phyloP scores from a whole-genome alignment of 306 rosid genomes.

The Medicago arabica region DNA sequence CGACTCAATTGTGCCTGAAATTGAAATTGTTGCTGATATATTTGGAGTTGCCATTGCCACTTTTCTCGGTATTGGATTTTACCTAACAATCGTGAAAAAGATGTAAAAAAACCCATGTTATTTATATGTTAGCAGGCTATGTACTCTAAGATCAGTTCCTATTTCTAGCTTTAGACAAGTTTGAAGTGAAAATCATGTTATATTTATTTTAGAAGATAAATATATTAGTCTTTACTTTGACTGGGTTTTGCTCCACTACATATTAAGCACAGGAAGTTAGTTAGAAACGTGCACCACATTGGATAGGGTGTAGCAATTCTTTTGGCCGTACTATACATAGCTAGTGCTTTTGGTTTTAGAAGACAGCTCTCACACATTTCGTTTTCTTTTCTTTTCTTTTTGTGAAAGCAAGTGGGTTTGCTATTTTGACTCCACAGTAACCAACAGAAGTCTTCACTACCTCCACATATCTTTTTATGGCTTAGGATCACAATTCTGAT shows the following conservation, averaged over 20 bases:
- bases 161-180: constrained; percentile 7
- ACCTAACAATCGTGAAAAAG: constrained; percentile 48
- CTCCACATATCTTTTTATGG: not conserved
- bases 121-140: not conserved
- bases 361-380: not conserved
- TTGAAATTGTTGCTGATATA: constrained; percentile 79
- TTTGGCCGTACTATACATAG: not conserved
- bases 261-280: not conserved
- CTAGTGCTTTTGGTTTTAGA: not conserved
- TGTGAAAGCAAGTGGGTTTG: no score
- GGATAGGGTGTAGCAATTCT: not conserved
- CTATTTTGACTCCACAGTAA: no score
- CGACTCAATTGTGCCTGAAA: constrained; percentile 52
- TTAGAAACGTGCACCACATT: not conserved
- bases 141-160: not conserved
- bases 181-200: not conserved
- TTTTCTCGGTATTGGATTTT: constrained; percentile 74
- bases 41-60: constrained; percentile 72
- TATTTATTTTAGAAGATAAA: not conserved
- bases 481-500: no score
- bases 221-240: not conserved
- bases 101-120: constrained; percentile 41
- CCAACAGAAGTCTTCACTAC: not conserved
- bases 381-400: not conserved
- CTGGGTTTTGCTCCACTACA: not conserved